phyloP scores from a whole-genome alignment of 352 stramenopile genomes.

The Phytophthora pluvialis region DNA sequence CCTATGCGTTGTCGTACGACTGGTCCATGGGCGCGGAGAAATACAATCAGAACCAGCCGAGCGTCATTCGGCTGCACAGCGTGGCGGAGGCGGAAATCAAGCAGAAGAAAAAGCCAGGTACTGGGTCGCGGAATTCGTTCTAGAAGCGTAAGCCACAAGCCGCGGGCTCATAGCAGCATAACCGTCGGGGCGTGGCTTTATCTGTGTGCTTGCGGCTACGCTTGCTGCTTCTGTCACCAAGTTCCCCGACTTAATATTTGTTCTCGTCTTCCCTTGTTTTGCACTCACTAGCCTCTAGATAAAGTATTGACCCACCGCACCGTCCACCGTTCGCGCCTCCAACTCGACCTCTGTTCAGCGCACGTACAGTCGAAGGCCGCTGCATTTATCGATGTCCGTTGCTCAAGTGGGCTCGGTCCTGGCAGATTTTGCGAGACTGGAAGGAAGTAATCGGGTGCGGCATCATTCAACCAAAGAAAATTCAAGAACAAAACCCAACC shows the following conservation, averaged over 20 bases:
- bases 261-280: slow-evolving; percentile 31
- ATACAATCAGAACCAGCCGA: slow-evolving; percentile 87
- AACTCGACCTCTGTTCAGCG: slow-evolving; percentile 28
- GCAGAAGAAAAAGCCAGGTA: slow-evolving; percentile 93
- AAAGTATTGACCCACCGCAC: slow-evolving; percentile 36
- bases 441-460: slow-evolving; percentile 6
- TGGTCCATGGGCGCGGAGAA: slow-evolving; percentile 95
- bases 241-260: slow-evolving; percentile 38
- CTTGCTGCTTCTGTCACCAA: slow-evolving; percentile 33
- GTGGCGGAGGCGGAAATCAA: slow-evolving; percentile 95
- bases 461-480: slow-evolving; percentile 23
- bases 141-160: slow-evolving; percentile 42
- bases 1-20: slow-evolving; percentile 97
- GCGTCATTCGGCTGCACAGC: slow-evolving; percentile 94
- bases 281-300: slow-evolving; percentile 39
- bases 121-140: slow-evolving; percentile 57
- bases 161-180: slow-evolving; percentile 38
- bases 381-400: slow-evolving; percentile 1
- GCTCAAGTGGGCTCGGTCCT: too few species aligned
- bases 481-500: slow-evolving; percentile 15
- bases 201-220: slow-evolving; percentile 38
- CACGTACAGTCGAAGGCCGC: slow-evolving; percentile 12
- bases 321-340: slow-evolving; percentile 18
- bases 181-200: slow-evolving; percentile 41
- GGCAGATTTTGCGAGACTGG: slow-evolving; percentile 12